Evolutionary conservation across 2,329 filamentous ascomycete genomes (phyloP).

Genomic region (Fusarium multiceps): DNA sequence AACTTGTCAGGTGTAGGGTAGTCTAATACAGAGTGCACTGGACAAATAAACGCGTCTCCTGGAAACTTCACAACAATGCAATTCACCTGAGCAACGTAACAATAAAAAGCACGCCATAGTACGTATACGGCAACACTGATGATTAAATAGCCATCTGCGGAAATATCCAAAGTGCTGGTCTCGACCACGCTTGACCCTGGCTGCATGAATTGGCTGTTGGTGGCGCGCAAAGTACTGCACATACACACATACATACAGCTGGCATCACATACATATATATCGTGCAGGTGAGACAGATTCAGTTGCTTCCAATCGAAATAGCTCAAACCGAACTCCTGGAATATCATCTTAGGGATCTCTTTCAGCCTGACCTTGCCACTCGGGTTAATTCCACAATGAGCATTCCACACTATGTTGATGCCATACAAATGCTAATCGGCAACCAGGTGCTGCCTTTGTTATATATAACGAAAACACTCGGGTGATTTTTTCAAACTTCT

Average conservation of each 20-base stretch:
- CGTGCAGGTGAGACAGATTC: slow-evolving; percentile 27
- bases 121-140: neutral
- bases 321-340: neutral
- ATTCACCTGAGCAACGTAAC: neutral
- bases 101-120: neutral
- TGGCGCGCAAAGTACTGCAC: slow-evolving; percentile 4
- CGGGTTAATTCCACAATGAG: neutral
- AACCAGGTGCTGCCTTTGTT: neutral
- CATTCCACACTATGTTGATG: neutral
- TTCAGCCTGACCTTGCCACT: slow-evolving; percentile 16
- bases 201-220: slow-evolving; percentile 4
- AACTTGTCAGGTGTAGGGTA: slow-evolving; percentile 23
- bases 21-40: neutral
- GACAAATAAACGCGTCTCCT: neutral
- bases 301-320: slow-evolving; percentile 6
- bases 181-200: neutral
- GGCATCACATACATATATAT: neutral
- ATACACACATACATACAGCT: neutral
- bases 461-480: neutral
- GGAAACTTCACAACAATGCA: slow-evolving; percentile 1
- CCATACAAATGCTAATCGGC: slow-evolving; percentile 1
- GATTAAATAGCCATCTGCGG: neutral
- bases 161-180: neutral
- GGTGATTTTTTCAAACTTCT: neutral
- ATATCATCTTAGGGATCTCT: neutral